Conservation (phyloP, 306 rosid species). For the Cicer cuneatum region DNA sequence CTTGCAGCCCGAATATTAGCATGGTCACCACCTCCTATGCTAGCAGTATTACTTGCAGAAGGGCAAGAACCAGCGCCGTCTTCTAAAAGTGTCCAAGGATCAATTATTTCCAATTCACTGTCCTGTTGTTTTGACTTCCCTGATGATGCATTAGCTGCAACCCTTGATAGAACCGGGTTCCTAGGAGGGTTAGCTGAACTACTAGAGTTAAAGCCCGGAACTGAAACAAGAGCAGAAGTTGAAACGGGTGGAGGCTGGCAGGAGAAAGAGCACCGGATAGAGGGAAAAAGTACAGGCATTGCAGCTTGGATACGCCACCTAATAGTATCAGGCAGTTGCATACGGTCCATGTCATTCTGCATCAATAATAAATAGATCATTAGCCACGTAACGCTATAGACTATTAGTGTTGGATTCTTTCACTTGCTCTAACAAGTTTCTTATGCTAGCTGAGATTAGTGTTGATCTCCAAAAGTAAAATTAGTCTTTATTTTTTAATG, state of each 20-base stretch:
- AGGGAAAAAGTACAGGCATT: conserved; percentile 73
- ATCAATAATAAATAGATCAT: conserved; percentile 41
- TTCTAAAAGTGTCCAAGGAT: conserved; percentile 94
- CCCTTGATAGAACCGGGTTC: conserved; percentile 51
- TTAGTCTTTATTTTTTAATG: neutral
- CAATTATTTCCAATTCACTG: conserved; percentile 68
- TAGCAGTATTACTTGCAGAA: conserved; percentile 60
- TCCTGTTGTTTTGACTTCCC: conserved; percentile 79
- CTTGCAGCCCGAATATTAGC: conserved; percentile 78
- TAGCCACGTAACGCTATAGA: conserved; percentile 4
- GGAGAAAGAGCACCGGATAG: conserved; percentile 63
- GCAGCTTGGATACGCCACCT: conserved; percentile 94
- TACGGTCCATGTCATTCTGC: conserved; percentile 83
- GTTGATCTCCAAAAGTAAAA: neutral
- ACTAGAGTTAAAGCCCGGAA: conserved; percentile 57
- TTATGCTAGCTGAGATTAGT: conserved; percentile 14
- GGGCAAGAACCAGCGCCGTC: conserved; percentile 93
- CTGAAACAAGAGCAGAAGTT: conserved; percentile 55
- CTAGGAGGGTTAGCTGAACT: conserved; percentile 58
- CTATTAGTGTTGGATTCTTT: neutral
- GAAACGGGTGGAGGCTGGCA: conserved; percentile 81
- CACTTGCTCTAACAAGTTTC: conserved; percentile 15
- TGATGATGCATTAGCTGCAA: conserved; percentile 51
- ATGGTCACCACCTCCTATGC: conserved; percentile 71
- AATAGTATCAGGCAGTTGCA: conserved; percentile 82